phyloP scores from a whole-genome alignment of 2,329 filamentous ascomycete genomes.

The Leptoxyphium fumago region DNA sequence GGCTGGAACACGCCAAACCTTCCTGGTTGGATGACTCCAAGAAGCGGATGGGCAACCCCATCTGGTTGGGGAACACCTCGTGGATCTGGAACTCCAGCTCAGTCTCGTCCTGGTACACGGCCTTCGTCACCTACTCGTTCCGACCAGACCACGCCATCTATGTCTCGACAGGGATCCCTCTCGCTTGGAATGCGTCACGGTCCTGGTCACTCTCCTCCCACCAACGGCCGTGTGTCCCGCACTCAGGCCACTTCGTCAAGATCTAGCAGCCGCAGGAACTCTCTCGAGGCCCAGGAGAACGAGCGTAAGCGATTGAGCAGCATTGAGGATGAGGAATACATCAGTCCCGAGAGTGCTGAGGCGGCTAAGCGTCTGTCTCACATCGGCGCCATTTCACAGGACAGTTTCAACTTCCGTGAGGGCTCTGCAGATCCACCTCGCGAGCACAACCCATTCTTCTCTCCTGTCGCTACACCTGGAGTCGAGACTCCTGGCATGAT shows the following conservation, averaged over 20 bases:
- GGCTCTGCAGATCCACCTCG: background rate
- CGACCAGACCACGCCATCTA: constrained; percentile 11
- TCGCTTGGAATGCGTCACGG: constrained; percentile 18
- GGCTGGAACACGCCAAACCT: constrained; percentile 19
- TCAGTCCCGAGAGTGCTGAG: constrained; percentile 17
- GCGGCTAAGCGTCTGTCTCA: constrained; percentile 17
- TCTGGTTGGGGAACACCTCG: constrained; percentile 24
- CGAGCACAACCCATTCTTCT: constrained; percentile 10
- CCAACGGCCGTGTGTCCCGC: background rate
- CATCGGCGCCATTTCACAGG: constrained; percentile 10
- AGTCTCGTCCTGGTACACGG: constrained; percentile 15
- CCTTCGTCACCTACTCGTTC: constrained; percentile 18
- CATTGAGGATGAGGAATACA: constrained; percentile 19
- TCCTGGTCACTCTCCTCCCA: constrained; percentile 15
- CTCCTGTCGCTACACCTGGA: constrained; percentile 7
- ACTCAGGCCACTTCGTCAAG: constrained; percentile 1
- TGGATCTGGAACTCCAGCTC: constrained; percentile 11
- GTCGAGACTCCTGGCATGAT: constrained; percentile 9
- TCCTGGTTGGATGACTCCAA: constrained; percentile 24
- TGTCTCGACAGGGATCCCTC: constrained; percentile 8
- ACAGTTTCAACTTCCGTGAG: constrained; percentile 14
- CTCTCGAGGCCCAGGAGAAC: background rate
- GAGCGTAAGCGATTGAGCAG: constrained; percentile 8
- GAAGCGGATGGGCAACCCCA: constrained; percentile 29
- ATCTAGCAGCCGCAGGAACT: constrained; percentile 2